A percentile compares a stretch with the other conserved stretches of the same genome.
phyloP scores from a whole-genome alignment of 495 filamentous ascomycete species.

The Neurospora tetrasperma region DNA sequence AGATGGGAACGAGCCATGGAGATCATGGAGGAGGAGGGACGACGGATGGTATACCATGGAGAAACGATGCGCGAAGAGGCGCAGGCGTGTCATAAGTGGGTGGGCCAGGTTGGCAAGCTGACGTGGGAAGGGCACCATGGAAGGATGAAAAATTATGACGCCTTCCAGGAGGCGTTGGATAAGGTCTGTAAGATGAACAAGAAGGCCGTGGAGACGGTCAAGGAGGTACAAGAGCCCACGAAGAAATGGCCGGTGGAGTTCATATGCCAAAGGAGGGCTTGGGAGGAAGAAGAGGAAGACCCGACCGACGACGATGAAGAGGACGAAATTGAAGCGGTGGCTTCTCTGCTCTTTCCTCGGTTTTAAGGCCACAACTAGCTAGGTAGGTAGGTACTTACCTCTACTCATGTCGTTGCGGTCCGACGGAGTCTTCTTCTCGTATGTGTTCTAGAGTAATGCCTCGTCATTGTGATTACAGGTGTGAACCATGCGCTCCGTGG shows the following conservation, averaged over 20 bases:
- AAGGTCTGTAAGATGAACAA: accelerated
- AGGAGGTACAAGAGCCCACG: not conserved
- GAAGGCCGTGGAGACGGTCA: not conserved
- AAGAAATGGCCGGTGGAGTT: not conserved
- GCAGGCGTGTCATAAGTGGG: not conserved
- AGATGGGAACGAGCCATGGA: not conserved
- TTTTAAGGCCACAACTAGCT: too few species aligned
- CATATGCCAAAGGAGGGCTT: not conserved
- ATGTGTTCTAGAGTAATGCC: not conserved
- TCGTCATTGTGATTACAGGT: not conserved
- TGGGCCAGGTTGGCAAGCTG: not conserved
- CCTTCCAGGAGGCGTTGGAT: not conserved
- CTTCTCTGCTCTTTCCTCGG: not conserved
- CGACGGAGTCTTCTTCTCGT: not conserved
- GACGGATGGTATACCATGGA: not conserved
- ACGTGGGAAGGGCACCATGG: not conserved
- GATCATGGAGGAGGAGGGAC: not conserved
- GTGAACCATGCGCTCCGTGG: not conserved
- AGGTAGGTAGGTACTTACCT: too few species aligned
- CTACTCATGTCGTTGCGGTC: not conserved
- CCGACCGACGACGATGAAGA: not conserved
- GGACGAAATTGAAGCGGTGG: not conserved
- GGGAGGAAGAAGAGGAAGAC: not conserved
- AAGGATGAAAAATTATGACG: not conserved
- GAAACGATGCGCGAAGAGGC: not conserved